A percentile compares a stretch with the other conserved stretches of the same genome.
These are phyloP conservation scores for Cadophora gregata DNA, from an alignment of 2,329 filamentous ascomycete genomes.

Conservation along the genomic window DNA sequence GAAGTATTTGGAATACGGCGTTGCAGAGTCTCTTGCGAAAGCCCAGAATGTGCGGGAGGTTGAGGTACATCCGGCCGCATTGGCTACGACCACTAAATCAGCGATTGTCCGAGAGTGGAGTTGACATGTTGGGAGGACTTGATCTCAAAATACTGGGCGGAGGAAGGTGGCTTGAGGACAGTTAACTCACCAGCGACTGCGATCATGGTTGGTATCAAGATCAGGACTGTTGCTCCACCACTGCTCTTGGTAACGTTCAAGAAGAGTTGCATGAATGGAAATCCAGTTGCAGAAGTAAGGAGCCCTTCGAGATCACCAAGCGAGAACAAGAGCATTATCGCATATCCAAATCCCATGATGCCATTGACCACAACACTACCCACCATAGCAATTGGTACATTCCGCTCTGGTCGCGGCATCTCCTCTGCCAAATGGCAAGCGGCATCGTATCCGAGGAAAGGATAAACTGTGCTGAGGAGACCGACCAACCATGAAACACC, in stretches of 20 bases:
- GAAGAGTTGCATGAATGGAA: conserved; percentile 54
- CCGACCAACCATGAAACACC: conserved; percentile 56
- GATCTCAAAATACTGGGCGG: no score
- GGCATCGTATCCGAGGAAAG: conserved; percentile 52
- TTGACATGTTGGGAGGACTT: no score
- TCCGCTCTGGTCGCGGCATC: conserved; percentile 50
- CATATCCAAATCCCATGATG: conserved; percentile 51
- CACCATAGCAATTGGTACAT: conserved; percentile 52
- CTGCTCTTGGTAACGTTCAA: conserved; percentile 50
- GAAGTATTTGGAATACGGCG: conserved; percentile 47
- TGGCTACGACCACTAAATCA: conserved; percentile 41
- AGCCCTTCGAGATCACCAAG: conserved; percentile 49
- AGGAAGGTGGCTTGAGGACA: no score
- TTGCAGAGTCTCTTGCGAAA: conserved; percentile 54
- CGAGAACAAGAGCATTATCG: conserved; percentile 52
- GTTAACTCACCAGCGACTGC: conserved; percentile 49
- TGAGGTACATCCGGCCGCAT: conserved; percentile 52
- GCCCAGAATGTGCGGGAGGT: conserved; percentile 51
- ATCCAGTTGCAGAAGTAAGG: conserved; percentile 50
- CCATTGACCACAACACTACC: conserved; percentile 53
- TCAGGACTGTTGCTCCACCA: conserved; percentile 49
- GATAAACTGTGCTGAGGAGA: conserved; percentile 49
- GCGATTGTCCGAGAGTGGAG: no score
- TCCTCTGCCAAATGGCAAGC: conserved; percentile 54
- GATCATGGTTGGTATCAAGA: conserved; percentile 50